Evolutionary conservation across 2,329 filamentous ascomycete genomes (phyloP).

Genomic region (Microcera coccophila): DNA sequence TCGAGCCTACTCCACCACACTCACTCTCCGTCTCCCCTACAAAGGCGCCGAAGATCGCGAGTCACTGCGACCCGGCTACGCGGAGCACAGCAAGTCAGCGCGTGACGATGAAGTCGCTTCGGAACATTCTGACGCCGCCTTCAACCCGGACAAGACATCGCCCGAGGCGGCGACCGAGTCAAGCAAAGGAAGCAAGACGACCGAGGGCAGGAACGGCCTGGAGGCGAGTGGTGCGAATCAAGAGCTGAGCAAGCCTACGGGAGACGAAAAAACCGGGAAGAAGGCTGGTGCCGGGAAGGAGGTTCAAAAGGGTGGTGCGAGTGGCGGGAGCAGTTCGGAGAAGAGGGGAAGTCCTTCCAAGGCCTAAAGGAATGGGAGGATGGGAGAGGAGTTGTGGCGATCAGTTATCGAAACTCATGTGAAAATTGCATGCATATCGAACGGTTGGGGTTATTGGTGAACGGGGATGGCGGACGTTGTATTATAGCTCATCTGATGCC

Average conservation of each 20-base stretch:
- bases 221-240: constrained; percentile 44
- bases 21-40: constrained; percentile 34
- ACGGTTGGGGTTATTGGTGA: too few species aligned
- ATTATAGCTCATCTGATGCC: too few species aligned
- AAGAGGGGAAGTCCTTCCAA: constrained; percentile 27
- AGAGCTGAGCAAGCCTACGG: constrained; percentile 38
- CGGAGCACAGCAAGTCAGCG: constrained; percentile 66
- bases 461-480: too few species aligned
- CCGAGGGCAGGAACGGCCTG: constrained; percentile 32
- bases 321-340: constrained; percentile 26
- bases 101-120: constrained; percentile 58
- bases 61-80: constrained; percentile 59
- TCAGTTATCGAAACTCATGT: neutral
- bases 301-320: constrained; percentile 34
- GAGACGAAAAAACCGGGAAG: constrained; percentile 33
- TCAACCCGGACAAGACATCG: constrained; percentile 62
- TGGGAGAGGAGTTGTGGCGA: too few species aligned
- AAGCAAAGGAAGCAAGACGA: constrained; percentile 37
- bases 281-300: constrained; percentile 32
- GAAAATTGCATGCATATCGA: too few species aligned
- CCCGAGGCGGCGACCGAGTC: constrained; percentile 60
- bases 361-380: constrained; percentile 2
- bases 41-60: constrained; percentile 57
- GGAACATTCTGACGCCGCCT: constrained; percentile 58
- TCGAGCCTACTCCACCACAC: constrained; percentile 34